These are phyloP conservation scores for Sarocladium kiliense DNA, from an alignment of 2,329 filamentous ascomycete species.

Conservation along the genomic window DNA sequence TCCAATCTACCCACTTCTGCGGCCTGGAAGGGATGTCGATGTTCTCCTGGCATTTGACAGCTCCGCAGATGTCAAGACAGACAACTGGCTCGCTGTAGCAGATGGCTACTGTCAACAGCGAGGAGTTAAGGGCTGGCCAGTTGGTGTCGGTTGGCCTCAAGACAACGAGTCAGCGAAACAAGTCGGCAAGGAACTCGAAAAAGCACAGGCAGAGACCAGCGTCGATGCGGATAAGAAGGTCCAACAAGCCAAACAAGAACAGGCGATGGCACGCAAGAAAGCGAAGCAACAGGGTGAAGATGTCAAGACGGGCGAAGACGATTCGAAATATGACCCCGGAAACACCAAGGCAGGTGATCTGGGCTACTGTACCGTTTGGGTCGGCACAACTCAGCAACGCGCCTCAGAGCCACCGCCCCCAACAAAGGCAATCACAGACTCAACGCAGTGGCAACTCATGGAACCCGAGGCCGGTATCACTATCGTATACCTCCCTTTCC, in stretches of 20 bases:
- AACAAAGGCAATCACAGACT: conserved; percentile 52
- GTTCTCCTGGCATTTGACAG: conserved; percentile 91
- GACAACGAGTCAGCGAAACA: conserved; percentile 51
- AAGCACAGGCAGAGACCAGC: conserved; percentile 56
- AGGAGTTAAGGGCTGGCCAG: conserved; percentile 88
- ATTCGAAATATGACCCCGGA: conserved; percentile 34
- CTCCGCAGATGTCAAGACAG: conserved; percentile 84
- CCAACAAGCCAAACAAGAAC: conserved; percentile 49
- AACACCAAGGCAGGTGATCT: conserved; percentile 55
- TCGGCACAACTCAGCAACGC: conserved; percentile 76
- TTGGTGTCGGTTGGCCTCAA: conserved; percentile 91
- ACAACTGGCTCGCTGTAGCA: conserved; percentile 93
- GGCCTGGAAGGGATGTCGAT: conserved; percentile 83
- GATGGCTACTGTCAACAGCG: conserved; percentile 91
- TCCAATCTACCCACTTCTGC: conserved; percentile 88
- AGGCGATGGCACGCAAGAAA: conserved; percentile 24
- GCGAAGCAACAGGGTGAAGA: conserved; percentile 19
- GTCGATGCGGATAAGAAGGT: conserved; percentile 61
- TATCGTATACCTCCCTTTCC: conserved; percentile 84
- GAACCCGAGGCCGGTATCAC: conserved; percentile 78
- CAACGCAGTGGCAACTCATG: conserved; percentile 61
- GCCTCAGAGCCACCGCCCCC: conserved; percentile 47
- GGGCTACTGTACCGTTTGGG: conserved; percentile 92
- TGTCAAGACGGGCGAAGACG: conserved; percentile 21
- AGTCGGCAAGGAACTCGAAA: conserved; percentile 58